Conservation (phyloP, 2,329 filamentous ascomycete genomes). For the Beauveria australis region DNA sequence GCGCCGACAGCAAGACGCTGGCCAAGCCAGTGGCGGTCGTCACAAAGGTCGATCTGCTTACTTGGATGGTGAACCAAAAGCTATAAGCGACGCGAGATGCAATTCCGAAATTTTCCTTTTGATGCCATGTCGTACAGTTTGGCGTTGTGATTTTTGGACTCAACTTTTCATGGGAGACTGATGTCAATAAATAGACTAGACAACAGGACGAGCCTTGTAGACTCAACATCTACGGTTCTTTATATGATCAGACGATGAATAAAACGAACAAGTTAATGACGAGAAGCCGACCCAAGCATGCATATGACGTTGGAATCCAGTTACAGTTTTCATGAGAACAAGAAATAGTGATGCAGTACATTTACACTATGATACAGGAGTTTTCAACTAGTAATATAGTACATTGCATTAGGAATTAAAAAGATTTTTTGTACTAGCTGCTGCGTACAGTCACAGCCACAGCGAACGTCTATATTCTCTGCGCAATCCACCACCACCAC, state of each 20-base stretch:
- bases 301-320: no score
- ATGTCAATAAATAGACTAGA: conserved; percentile 9
- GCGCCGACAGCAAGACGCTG: conserved; percentile 43
- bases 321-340: no score
- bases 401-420: no score
- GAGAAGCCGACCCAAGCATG: background rate
- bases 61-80: conserved; percentile 73
- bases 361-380: no score
- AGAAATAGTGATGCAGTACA: background rate
- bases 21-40: conserved; percentile 81
- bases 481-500: conserved; percentile 89
- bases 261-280: conserved; percentile 3
- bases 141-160: conserved; percentile 18
- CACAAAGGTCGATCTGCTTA: conserved; percentile 92
- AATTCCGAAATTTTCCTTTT: background rate
- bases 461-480: conserved; percentile 48
- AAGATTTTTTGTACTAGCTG: no score
- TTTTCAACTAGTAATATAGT: no score
- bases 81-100: conserved; percentile 15
- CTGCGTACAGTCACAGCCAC: no score
- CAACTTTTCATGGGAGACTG: conserved; percentile 9
- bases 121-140: conserved; percentile 16
- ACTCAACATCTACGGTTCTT: conserved; percentile 33
- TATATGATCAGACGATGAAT: conserved; percentile 9
- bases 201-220: conserved; percentile 20